phyloP scores from a whole-genome alignment of 1,284 basidiomycete species.

The Mixia osmundae region DNA sequence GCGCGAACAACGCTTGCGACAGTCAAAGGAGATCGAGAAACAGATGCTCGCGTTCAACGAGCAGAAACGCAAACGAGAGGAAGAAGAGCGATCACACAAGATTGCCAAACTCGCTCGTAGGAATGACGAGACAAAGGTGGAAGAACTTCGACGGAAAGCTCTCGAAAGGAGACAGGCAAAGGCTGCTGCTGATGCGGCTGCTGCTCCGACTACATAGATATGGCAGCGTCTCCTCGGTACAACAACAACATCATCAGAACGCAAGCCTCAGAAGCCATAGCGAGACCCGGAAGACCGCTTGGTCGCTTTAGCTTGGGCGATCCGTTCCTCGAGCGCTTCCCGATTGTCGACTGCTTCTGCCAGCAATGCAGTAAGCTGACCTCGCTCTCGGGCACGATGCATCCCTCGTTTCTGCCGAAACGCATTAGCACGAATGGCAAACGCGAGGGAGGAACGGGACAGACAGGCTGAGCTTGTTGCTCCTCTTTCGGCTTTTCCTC shows the following conservation, averaged over 20 bases:
- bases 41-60: constrained; percentile 15
- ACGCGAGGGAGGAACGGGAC: not conserved
- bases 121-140: constrained; percentile 15
- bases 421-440: not conserved
- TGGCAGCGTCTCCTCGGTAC: too few species aligned
- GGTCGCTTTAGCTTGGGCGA: constrained; percentile 16
- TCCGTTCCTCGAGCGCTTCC: constrained; percentile 18
- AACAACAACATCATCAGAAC: too few species aligned
- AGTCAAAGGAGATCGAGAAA: constrained; percentile 14
- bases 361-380: constrained; percentile 17
- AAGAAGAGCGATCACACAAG: constrained; percentile 12
- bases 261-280: too few species aligned
- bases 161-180: constrained; percentile 14
- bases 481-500: constrained; percentile 4
- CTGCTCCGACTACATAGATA: not conserved
- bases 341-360: constrained; percentile 17
- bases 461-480: constrained; percentile 1
- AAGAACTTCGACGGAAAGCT: constrained; percentile 15
- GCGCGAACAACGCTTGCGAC: constrained; percentile 11
- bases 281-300: constrained; percentile 17
- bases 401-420: too few species aligned
- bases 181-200: constrained; percentile 1
- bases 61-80: constrained; percentile 16
- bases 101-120: constrained; percentile 12
- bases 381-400: constrained; percentile 7